phyloP scores from a whole-genome alignment of 2,329 filamentous ascomycete species.

The Pleoardoris graminearum region DNA sequence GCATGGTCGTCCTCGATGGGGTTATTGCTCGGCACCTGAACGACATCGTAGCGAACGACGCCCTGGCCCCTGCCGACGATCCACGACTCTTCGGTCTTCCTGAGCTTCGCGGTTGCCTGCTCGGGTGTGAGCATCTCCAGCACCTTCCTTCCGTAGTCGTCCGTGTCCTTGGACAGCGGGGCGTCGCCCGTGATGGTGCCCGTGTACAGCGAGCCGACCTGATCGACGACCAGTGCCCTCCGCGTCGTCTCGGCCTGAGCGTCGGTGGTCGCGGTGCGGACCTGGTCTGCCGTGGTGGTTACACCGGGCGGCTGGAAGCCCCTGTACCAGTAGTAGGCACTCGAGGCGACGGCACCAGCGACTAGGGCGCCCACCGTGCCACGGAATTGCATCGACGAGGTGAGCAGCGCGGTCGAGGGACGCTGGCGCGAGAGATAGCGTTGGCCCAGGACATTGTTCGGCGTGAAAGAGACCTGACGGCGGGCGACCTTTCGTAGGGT shows the following conservation, averaged over 20 bases:
- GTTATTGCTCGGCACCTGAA: slow-evolving; percentile 93
- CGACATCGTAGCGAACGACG: slow-evolving; percentile 91
- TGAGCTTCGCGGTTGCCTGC: slow-evolving; percentile 86
- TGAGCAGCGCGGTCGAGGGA: slow-evolving; percentile 54
- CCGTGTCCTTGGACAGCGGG: slow-evolving; percentile 84
- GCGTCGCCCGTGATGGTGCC: slow-evolving; percentile 82
- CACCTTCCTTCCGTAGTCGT: slow-evolving; percentile 81
- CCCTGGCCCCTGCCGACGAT: slow-evolving; percentile 85
- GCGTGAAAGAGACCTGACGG: slow-evolving; percentile 42
- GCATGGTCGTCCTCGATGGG: slow-evolving; percentile 98
- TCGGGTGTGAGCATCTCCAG: slow-evolving; percentile 96
- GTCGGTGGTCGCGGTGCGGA: slow-evolving; percentile 39
- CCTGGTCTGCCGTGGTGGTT: slow-evolving; percentile 34
- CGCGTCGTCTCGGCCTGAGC: slow-evolving; percentile 55
- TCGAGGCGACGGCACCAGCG: slow-evolving; percentile 70
- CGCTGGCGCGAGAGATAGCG: slow-evolving; percentile 50
- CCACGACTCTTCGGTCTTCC: slow-evolving; percentile 89
- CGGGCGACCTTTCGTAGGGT: slow-evolving; percentile 64
- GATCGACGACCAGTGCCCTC: slow-evolving; percentile 80
- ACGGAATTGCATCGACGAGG: slow-evolving; percentile 75
- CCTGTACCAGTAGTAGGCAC: slow-evolving; percentile 75
- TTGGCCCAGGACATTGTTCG: slow-evolving; percentile 51
- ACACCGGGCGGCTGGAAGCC: slow-evolving; percentile 30
- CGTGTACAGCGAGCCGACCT: slow-evolving; percentile 81
- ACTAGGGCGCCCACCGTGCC: slow-evolving; percentile 68